phyloP scores from a whole-genome alignment of 306 rosid genomes.

The Arachis hypogaea region DNA sequence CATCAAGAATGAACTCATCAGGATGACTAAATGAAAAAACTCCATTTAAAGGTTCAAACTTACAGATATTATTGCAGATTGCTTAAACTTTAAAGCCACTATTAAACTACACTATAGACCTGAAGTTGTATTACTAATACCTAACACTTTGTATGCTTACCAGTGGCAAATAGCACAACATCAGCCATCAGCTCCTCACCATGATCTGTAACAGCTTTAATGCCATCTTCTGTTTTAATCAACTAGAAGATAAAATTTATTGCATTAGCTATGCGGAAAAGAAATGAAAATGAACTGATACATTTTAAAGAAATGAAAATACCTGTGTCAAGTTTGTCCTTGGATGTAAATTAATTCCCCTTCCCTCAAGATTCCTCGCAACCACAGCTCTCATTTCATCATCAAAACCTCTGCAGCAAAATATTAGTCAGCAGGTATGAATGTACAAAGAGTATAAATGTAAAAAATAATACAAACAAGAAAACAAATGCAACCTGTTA shows the following conservation, averaged over 20 bases:
- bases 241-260: constrained; percentile 51
- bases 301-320: constrained; percentile 32
- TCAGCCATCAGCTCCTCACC: constrained; percentile 89
- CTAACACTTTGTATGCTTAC: constrained; percentile 47
- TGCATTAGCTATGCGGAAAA: constrained; percentile 32
- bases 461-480: neutral
- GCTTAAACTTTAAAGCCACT: constrained; percentile 10
- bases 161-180: constrained; percentile 93
- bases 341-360: constrained; percentile 91
- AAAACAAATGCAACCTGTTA: neutral
- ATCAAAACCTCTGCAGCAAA: constrained; percentile 83
- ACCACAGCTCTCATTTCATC: constrained; percentile 97
- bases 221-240: constrained; percentile 77
- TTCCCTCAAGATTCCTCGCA: constrained; percentile 92
- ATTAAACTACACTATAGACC: neutral
- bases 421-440: constrained; percentile 5
- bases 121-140: constrained; percentile 11
- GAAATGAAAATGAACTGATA: constrained; percentile 11
- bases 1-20: constrained; percentile 8
- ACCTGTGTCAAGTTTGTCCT: constrained; percentile 75
- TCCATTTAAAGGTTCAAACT: neutral
- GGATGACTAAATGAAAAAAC: constrained; percentile 16
- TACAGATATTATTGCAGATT: neutral
- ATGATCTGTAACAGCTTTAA: constrained; percentile 86
- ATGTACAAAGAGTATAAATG: neutral